phyloP scores from a whole-genome alignment of 2,329 filamentous ascomycete species.

The Exserohilum rostratum region DNA sequence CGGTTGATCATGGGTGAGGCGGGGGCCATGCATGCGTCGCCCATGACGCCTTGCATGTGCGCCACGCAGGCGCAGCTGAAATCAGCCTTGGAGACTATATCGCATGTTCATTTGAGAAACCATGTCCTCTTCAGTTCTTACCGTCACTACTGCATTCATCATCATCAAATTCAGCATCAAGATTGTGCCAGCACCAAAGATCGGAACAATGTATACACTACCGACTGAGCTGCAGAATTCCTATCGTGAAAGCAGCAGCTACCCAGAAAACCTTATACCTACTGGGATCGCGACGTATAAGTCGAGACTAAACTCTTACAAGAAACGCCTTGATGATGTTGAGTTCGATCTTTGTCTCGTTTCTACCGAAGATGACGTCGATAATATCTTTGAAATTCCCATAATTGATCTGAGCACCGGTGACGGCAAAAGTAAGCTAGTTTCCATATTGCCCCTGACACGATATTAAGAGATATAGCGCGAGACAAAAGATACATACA shows the following conservation, averaged over 20 bases:
- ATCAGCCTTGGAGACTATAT: background rate
- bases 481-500: constrained; percentile 19
- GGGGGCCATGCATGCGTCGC: background rate
- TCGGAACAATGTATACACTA: constrained; percentile 1
- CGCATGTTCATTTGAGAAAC: background rate
- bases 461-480: background rate
- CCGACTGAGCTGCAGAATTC: constrained; percentile 14
- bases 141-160: background rate
- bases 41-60: background rate
- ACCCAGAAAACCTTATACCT: constrained; percentile 22
- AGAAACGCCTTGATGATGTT: constrained; percentile 12
- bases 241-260: constrained; percentile 6
- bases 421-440: constrained; percentile 12
- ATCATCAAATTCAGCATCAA: background rate
- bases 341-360: constrained; percentile 19
- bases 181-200: background rate
- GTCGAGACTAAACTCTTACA: constrained; percentile 20
- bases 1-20: background rate
- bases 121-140: background rate
- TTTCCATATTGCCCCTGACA: background rate
- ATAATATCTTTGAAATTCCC: constrained; percentile 17
- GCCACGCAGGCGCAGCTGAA: background rate
- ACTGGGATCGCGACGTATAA: constrained; percentile 13
- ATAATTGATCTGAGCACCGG: constrained; percentile 18
- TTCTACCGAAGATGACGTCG: constrained; percentile 8